Evolutionary conservation across 768 basidiomycete species (phyloP), one percentile per base, ranked within the genome.

Genomic region (Macrolepiota fuliginosa): DNA sequence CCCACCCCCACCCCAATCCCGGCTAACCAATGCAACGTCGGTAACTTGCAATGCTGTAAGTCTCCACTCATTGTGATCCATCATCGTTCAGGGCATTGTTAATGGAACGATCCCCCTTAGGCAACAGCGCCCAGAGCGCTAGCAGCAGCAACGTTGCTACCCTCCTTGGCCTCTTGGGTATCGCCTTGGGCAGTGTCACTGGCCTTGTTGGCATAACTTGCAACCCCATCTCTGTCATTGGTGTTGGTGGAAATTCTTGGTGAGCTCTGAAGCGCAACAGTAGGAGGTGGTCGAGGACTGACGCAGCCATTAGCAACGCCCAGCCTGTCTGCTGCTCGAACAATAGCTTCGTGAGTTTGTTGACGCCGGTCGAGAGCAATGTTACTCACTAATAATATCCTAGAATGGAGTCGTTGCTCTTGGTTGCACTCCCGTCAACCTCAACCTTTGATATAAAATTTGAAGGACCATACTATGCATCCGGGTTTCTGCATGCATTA

Each of bases 251-350:
- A n/a, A 63, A 57, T 67, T 73, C 56, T 61, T 75, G 63, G 74
- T 73, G 5, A 58, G 72, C 7, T 64, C 59, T 40, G 42, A 67
- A 4, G 13, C 57, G 59, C 15, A 58, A 42, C 22, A 55, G 7
- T 32, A 49, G 13, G 19, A 3, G 2, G 1, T 15, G 19, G 62
- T 42, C 62, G 68, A 56, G 6, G 10, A 35, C 37, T 36, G 24
- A 29, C 37, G 4, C 19, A 4, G 2, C 39, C 9, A 7, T 29
- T 69, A 62, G 70, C 64, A 47, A 56, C 35, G 63, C 65, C 11
- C 69, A 72, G 42, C 66, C 69, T 13, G 72, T 73, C 49, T 74
- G 72, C 66, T 75, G 72, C 72, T 62, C 65, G 25, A 57, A 62
- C 42, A 71, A 72, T 58, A 61, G 37, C 56, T 73, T 73, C 66